These are phyloP conservation scores for Hymenotorrendiella dingleyae DNA, from an alignment of 2,329 filamentous ascomycete genomes.

Conservation along the genomic window DNA sequence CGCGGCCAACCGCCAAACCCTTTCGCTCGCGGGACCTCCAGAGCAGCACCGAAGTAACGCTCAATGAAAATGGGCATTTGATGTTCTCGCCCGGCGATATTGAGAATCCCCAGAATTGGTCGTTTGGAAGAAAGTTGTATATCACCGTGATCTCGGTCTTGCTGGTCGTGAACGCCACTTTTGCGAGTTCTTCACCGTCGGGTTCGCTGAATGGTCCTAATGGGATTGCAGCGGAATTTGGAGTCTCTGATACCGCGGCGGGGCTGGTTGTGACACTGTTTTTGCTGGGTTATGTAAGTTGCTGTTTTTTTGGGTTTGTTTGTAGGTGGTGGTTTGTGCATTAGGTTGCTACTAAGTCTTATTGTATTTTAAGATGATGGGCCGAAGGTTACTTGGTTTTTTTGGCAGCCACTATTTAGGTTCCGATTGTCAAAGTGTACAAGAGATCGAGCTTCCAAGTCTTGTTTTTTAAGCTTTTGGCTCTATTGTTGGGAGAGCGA, in stretches of 20 bases:
- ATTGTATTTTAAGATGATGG: too few relatives aligned
- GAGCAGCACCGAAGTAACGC: conserved; percentile 8
- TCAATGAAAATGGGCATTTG: conserved; percentile 25
- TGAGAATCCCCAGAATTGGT: conserved; percentile 38
- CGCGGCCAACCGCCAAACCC: conserved; percentile 25
- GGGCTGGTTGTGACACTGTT: conserved; percentile 39
- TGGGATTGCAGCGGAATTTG: conserved; percentile 33
- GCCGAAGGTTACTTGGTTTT: too few relatives aligned
- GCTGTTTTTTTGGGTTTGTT: too few relatives aligned
- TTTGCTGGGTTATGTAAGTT: conserved; percentile 40
- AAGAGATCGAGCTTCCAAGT: too few relatives aligned
- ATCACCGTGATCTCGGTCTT: conserved; percentile 35
- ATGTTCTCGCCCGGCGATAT: conserved; percentile 40
- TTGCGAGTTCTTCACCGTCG: conserved; percentile 38
- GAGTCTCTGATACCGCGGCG: conserved; percentile 33
- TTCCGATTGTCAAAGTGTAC: too few relatives aligned
- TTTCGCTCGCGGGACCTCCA: conserved; percentile 21
- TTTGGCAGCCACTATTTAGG: too few relatives aligned
- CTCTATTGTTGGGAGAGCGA: too few relatives aligned
- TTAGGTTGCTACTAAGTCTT: too few relatives aligned
- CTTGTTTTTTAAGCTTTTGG: too few relatives aligned
- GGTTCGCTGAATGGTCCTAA: conserved; percentile 34
- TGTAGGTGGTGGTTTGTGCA: too few relatives aligned
- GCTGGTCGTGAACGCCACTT: conserved; percentile 36
- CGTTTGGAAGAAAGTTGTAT: conserved; percentile 33